Evolutionary conservation across 208 protist genomes (phyloP).

Genomic region (Leptomonas seymouri): DNA sequence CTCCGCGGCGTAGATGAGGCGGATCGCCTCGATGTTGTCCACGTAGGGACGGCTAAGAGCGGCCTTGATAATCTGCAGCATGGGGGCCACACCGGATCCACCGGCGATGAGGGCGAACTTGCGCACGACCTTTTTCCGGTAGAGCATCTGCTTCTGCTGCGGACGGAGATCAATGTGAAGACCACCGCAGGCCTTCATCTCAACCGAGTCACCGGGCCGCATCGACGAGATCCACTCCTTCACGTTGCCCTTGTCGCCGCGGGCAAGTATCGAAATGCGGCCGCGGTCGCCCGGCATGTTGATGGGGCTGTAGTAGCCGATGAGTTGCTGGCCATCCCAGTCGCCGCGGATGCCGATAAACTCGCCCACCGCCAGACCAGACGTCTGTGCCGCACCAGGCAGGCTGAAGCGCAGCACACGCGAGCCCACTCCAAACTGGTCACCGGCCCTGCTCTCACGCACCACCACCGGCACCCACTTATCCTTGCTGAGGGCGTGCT

Average conservation of each 20-base stretch:
- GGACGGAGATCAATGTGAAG: conserved; percentile 50
- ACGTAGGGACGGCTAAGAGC: conserved; percentile 54
- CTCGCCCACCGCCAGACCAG: conserved; percentile 74
- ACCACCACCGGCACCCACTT: conserved; percentile 51
- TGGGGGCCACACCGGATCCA: conserved; percentile 74
- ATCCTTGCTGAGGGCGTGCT: conserved; percentile 38
- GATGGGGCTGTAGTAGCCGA: conserved; percentile 80
- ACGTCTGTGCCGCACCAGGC: conserved; percentile 64
- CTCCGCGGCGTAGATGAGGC: conserved; percentile 66
- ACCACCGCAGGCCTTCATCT: conserved; percentile 68
- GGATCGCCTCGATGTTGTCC: conserved; percentile 54
- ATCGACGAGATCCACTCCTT: conserved; percentile 66
- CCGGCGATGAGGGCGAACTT: conserved; percentile 65
- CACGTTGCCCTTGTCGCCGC: conserved; percentile 69
- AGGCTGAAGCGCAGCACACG: conserved; percentile 74
- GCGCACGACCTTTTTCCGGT: conserved; percentile 43
- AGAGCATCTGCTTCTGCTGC: conserved; percentile 50
- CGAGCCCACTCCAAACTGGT: conserved; percentile 47
- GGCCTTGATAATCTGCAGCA: conserved; percentile 80
- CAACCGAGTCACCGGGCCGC: conserved; percentile 66
- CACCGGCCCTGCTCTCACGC: conserved; percentile 46
- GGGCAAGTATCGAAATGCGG: conserved; percentile 62
- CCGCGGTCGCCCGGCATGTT: conserved; percentile 67
- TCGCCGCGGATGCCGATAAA: conserved; percentile 68
- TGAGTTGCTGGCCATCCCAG: conserved; percentile 54